Conservation (phyloP, 805 yeast species). For the Lachancea mirantina region DNA sequence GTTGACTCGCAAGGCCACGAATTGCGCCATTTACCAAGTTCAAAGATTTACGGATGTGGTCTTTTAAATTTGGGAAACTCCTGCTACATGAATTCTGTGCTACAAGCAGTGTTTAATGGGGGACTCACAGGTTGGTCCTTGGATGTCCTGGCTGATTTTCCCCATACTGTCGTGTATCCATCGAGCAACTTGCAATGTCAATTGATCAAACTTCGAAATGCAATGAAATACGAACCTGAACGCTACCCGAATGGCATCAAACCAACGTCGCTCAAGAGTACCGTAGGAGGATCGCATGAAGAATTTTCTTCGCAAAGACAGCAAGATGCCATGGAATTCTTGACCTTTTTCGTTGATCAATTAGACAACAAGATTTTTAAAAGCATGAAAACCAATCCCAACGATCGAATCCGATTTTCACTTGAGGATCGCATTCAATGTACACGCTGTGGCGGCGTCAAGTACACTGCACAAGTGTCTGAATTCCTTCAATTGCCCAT, state of each 20-base stretch:
- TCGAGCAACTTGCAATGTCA: conserved; percentile 66
- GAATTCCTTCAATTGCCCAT: conserved; percentile 55
- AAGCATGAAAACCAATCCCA: conserved; percentile 34
- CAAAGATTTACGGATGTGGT: conserved; percentile 59
- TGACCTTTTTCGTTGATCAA: conserved; percentile 57
- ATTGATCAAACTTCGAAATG: conserved; percentile 71
- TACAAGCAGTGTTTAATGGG: conserved; percentile 58
- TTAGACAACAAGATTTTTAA: conserved; percentile 43
- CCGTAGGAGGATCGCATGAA: conserved; percentile 68
- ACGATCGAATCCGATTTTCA: conserved; percentile 55
- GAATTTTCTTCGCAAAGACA: conserved; percentile 86
- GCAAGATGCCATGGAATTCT: conserved; percentile 92
- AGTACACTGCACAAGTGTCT: conserved; percentile 45
- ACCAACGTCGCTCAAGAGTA: conserved; percentile 67
- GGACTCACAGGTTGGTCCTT: conserved; percentile 32
- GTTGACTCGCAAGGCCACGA: conserved; percentile 62
- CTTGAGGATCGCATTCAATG: conserved; percentile 55
- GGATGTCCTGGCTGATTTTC: conserved; percentile 35
- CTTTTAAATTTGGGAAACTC: conserved; percentile 87
- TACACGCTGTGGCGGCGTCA: conserved; percentile 50
- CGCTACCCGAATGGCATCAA: conserved; percentile 69
- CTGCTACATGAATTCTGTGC: conserved; percentile 77
- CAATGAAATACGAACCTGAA: conserved; percentile 42
- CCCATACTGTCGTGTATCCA: conserved; percentile 41
- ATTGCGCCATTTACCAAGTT: conserved; percentile 42